A percentile compares a stretch with the other conserved stretches of the same genome.
Conservation (phyloP, 306 rosid species). For the Vachellia collinsii region DNA sequence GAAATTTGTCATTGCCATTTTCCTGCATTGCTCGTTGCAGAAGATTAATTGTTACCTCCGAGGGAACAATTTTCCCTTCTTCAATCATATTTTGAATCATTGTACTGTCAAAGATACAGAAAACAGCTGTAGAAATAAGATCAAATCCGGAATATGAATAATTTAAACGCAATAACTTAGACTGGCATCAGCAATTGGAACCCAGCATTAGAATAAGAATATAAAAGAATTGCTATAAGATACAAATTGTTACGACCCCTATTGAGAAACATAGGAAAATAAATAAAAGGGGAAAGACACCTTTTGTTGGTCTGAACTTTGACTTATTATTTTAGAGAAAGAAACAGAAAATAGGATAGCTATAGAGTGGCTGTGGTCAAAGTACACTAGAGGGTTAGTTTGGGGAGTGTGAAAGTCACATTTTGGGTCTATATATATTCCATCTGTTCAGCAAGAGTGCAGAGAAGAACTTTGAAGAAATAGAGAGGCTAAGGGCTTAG, state of each 20-base stretch:
- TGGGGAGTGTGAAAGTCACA: too few species aligned
- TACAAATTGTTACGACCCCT: not conserved
- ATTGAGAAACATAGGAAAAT: too few species aligned
- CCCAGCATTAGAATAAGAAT: not conserved
- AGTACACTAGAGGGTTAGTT: too few species aligned
- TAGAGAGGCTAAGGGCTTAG: too few species aligned
- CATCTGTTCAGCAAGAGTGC: too few species aligned
- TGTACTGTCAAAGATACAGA: constrained; percentile 58
- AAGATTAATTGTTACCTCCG: constrained; percentile 93
- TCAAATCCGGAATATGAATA: constrained; percentile 6
- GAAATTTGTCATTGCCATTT: constrained; percentile 84
- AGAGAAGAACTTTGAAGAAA: too few species aligned
- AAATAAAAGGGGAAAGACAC: too few species aligned
- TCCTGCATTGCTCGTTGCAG: constrained; percentile 80
- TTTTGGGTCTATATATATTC: too few species aligned
- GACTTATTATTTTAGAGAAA: too few species aligned
- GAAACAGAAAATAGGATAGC: too few species aligned
- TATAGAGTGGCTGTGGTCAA: too few species aligned
- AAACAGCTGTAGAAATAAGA: constrained; percentile 23
- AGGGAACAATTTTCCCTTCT: constrained; percentile 96
- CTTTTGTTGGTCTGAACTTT: too few species aligned
- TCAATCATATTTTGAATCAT: constrained; percentile 95
- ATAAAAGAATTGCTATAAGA: not conserved
- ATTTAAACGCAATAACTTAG: constrained; percentile 30
- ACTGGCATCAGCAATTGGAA: not conserved